These are phyloP conservation scores for Phytophthora quininea DNA, from an alignment of 352 stramenopile genomes.

Conservation along the genomic window DNA sequence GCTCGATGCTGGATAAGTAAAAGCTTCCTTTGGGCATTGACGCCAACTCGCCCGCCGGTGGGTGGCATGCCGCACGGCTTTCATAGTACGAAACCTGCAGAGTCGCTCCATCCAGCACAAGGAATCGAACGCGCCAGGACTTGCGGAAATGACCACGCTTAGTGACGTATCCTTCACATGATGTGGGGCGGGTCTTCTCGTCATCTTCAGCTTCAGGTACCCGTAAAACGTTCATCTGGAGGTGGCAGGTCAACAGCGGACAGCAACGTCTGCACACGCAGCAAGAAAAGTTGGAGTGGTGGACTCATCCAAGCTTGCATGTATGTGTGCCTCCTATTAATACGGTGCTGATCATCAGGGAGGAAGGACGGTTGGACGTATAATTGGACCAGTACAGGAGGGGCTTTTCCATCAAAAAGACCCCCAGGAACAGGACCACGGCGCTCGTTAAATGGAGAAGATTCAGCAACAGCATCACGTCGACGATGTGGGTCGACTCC, in stretches of 20 bases:
- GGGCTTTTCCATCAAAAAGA: neutral
- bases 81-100: conserved; percentile 79
- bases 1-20: conserved; percentile 78
- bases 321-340: conserved; percentile 25
- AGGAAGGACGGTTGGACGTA: conserved; percentile 13
- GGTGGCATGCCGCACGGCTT: conserved; percentile 61
- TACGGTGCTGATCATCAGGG: conserved; percentile 5
- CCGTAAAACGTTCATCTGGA: conserved; percentile 76
- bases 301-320: no score
- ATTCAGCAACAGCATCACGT: conserved; percentile 82
- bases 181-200: conserved; percentile 66
- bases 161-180: conserved; percentile 86
- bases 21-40: conserved; percentile 65
- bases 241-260: no score
- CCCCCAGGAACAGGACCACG: neutral
- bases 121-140: conserved; percentile 82
- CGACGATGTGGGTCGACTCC: conserved; percentile 80
- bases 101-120: conserved; percentile 75
- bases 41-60: conserved; percentile 15
- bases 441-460: conserved; percentile 58
- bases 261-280: neutral
- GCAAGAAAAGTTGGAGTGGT: conserved; percentile 17
- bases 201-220: conserved; percentile 33
- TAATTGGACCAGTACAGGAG: conserved; percentile 27
- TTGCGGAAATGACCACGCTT: conserved; percentile 87